Base-by-base conservation (phyloP, 345 rosid species). In the Ceriops tagal region DNA sequence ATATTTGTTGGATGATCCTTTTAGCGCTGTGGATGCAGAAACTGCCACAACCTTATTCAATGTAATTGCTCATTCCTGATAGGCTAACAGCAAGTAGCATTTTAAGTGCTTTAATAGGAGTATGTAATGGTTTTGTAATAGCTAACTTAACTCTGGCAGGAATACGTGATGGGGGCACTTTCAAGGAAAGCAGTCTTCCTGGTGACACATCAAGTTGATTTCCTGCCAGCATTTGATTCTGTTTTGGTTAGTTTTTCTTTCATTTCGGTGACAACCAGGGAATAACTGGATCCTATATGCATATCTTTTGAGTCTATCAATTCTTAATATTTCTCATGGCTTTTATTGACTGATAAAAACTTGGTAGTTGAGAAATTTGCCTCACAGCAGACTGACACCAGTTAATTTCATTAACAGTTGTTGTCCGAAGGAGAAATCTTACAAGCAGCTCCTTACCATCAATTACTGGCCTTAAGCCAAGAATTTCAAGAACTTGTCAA, bases 171-270 rank as follows among this genome's bases (percentile, higher is more conserved):
- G 86, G 86, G 72, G 31, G 98, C 95, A 66, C 97, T 93, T 22
- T 79, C 83, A 8, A 79, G 65, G 70, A 93, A 89, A 85, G 85
- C 93, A 24, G 92, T 91, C 49, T 74, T 93, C 43, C 87, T 91
- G 5, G 98, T 93, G 43, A 93, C 98, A 1, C 98, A 93, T 73
- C 98, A 93, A 91, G 98, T 93, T 39, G 98, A 91, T 72, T 93
- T 93, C 84, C 80, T 93, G 57, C 98, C 98, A n/a, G 81, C 91
- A 35, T 93, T 93, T 74, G 87, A 89, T 75, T 78, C 85, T 52
- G 90, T 93, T 67, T 72, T 93, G 98, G 98, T 93, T 74, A 79
- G 82, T 71, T 34, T 75, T 66, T 49, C 58, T 28, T 67, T 47
- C 10, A 61, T 20, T 34, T n/a, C 13, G 21, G 46, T 55, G 49